These are phyloP conservation scores for Aspergillus cristatus DNA, from an alignment of 495 filamentous ascomycete species.

Conservation along the genomic window DNA sequence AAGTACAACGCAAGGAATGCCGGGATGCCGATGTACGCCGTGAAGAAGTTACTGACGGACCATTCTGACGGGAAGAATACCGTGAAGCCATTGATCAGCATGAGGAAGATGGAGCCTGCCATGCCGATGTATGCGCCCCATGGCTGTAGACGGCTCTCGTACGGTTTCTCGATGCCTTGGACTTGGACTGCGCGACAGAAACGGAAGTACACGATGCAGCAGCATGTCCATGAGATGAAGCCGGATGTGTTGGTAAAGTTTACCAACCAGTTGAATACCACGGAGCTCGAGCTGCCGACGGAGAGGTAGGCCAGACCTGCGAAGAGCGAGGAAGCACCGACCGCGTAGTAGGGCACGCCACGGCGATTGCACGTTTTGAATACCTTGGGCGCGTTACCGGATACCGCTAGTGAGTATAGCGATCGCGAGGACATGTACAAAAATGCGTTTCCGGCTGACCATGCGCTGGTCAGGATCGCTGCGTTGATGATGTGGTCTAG, in stretches of 20 bases:
- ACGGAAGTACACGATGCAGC: conserved; percentile 49
- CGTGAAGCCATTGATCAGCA: conserved; percentile 53
- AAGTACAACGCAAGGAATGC: conserved; percentile 48
- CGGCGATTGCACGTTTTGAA: conserved; percentile 40
- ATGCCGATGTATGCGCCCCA: conserved; percentile 42
- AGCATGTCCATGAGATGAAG: conserved; percentile 55
- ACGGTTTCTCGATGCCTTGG: conserved; percentile 48
- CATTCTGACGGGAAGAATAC: conserved; percentile 52
- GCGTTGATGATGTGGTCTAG: conserved; percentile 73
- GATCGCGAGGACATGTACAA: conserved; percentile 74
- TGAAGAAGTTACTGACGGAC: conserved; percentile 45
- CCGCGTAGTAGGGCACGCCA: conserved; percentile 41
- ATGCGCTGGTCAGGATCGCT: conserved; percentile 59
- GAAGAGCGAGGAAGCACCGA: conserved; percentile 26
- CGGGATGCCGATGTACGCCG: conserved; percentile 55
- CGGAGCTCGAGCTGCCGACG: conserved; percentile 21
- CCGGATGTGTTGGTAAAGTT: conserved; percentile 51
- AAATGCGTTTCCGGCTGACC: conserved; percentile 69
- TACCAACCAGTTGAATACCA: conserved; percentile 49
- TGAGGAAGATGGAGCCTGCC: conserved; percentile 40
- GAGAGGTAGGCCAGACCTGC: conserved; percentile 28
- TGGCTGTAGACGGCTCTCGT: conserved; percentile 43
- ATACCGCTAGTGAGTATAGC: conserved; percentile 45
- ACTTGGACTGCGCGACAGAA: conserved; percentile 45
- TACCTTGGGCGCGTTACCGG: conserved; percentile 36